Base-by-base conservation (phyloP, 352 stramenopile species). In the Pythium rhizo-oryzae region DNA sequence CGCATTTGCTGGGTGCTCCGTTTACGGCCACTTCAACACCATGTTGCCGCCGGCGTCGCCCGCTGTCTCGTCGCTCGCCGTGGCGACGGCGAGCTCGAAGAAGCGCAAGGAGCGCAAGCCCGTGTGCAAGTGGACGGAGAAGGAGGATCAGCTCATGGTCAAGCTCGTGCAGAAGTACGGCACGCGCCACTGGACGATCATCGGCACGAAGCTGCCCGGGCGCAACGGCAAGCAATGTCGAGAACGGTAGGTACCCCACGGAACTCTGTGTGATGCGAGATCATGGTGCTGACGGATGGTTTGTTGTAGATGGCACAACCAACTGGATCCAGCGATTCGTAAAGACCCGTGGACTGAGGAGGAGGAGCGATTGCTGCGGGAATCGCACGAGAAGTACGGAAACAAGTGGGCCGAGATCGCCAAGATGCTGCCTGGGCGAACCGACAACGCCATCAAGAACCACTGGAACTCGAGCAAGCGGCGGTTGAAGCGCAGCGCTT, bases 181-280 rank as follows among this genome's bases (percentile, higher is more conserved):
- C 55, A 93, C 87, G 19, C 98, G 98, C 73, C 90, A 98, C 68
- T 99, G 98, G 98, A 97, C 93, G 16, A 88, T 99, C 75, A 99
- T 99, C 62, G 95, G 97, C 59, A 99, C 98, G 21, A 91, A 96
- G 49, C 79, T 99, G 49, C 95, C 96, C n/a, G 97, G 97, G 1
- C 81, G 97, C 57, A 94, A 94, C 65, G 89, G 89, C 69, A 98
- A 98, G 64, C 96, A 99, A 76, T 99, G 96, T 63, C 88, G 94
- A 44, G 96, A 99, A 82, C 86, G 96, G 84, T 91, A 25, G 15
- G 58, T 52, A 50, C 47, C 28, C 28, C 0, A 49, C 9, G 43
- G 0, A 25, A 23, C 30, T 25, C 55, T 59, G n/a, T 6, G 6
- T 6, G 28, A 33, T 47, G 1, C 9, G 8, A 47, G 15, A 47